Evolutionary conservation across 2,329 filamentous ascomycete genomes (phyloP).

Genomic region (Paecilomyces niveus): DNA sequence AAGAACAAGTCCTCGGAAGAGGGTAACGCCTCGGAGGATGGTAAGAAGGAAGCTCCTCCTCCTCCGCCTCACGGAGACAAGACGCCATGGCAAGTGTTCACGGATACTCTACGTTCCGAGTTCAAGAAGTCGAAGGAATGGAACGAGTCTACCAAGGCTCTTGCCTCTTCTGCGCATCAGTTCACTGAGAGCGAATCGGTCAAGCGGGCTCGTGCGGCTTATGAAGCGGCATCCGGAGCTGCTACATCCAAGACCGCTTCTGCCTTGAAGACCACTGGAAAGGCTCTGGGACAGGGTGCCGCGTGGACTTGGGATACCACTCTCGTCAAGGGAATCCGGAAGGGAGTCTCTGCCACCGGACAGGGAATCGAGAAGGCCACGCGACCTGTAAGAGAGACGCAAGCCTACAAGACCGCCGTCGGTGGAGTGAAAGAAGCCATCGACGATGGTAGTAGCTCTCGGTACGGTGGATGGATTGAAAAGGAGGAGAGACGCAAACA

Average conservation of each 20-base stretch:
- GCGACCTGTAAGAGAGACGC: conserved; percentile 84
- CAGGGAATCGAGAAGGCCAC: conserved; percentile 91
- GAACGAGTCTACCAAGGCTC: conserved; percentile 96
- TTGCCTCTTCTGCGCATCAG: conserved; percentile 80
- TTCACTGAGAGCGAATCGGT: conserved; percentile 92
- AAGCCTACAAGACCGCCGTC: conserved; percentile 69
- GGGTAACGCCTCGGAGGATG: conserved; percentile 34
- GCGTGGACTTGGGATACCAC: conserved; percentile 96
- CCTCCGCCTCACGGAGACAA: conserved; percentile 98
- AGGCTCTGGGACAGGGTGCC: conserved; percentile 81
- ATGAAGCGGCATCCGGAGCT: conserved; percentile 76
- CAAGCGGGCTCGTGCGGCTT: conserved; percentile 75
- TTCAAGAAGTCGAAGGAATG: conserved; percentile 98
- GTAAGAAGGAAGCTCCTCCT: conserved; percentile 59
- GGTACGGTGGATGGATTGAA: conserved; percentile 94
- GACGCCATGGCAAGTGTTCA: conserved; percentile 97
- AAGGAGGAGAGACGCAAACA: conserved; percentile 84
- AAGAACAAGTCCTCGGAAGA: conserved; percentile 19
- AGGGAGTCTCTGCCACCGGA: conserved; percentile 78
- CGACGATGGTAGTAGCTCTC: conserved; percentile 90
- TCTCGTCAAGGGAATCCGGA: conserved; percentile 83
- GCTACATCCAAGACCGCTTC: conserved; percentile 71
- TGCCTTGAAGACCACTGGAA: conserved; percentile 77
- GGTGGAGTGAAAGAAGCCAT: conserved; percentile 84
- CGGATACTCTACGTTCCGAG: conserved; percentile 87